phyloP scores from a whole-genome alignment of 495 filamentous ascomycete species.

The Xylaria telfairii region DNA sequence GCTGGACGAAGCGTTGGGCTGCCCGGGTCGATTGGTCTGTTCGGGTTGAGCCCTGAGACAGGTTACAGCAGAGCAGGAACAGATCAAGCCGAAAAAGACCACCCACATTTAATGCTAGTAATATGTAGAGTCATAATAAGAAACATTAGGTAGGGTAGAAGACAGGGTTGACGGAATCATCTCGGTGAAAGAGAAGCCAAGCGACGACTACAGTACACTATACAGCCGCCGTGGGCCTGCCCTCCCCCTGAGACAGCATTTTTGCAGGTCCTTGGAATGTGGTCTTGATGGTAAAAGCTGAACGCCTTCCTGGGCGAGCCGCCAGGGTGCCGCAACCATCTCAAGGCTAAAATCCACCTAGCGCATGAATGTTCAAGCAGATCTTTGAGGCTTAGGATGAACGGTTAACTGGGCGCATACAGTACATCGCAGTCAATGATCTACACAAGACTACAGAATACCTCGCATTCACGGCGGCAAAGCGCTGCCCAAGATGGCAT shows the following conservation, averaged over 20 bases:
- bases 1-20: background rate
- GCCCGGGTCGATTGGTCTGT: background rate
- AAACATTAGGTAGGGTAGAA: background rate
- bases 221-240: slow-evolving; percentile 1
- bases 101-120: background rate
- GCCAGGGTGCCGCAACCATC: background rate
- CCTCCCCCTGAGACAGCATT: slow-evolving; percentile 9
- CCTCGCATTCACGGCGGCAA: background rate
- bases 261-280: background rate
- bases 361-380: slow-evolving; percentile 19
- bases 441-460: background rate
- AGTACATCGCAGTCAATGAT: no score
- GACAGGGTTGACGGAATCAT: slow-evolving; percentile 7
- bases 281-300: background rate
- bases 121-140: background rate
- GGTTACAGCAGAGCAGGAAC: background rate
- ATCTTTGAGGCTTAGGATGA: slow-evolving; percentile 24
- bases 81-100: background rate
- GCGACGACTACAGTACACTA: background rate
- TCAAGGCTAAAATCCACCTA: background rate
- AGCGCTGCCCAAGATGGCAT: background rate
- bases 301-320: background rate
- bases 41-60: slow-evolving; percentile 11
- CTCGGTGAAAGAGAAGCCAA: slow-evolving; percentile 9
- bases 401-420: slow-evolving; percentile 1